Percentiles rank a stretch among this genome's conserved stretches.
Conservation (phyloP, 441 rosid species). For the Croton laevigatus region DNA sequence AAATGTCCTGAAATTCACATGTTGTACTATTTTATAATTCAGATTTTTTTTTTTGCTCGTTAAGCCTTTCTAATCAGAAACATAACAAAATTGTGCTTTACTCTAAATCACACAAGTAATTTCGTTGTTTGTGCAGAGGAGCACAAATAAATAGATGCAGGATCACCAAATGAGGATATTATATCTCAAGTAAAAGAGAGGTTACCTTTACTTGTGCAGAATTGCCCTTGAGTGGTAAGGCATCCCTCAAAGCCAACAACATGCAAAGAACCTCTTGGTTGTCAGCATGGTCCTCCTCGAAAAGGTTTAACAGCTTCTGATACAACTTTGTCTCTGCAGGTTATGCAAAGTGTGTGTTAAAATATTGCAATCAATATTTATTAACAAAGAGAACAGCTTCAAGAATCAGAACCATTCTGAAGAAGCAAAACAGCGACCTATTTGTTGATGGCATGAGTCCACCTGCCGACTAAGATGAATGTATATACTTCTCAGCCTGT, state of each 20-base stretch:
- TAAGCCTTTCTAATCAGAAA: background rate
- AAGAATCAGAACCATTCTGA: conserved; percentile 12
- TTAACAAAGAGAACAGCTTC: conserved; percentile 8
- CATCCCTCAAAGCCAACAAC: conserved; percentile 51
- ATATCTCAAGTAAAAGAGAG: conserved; percentile 9
- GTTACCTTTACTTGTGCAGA: conserved; percentile 45
- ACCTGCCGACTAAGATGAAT: conserved; percentile 47
- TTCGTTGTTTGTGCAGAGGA: background rate
- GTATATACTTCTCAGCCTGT: conserved; percentile 41
- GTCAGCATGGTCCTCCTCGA: conserved; percentile 40
- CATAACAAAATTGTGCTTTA: background rate
- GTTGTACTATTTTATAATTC: no score
- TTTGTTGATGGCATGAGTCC: conserved; percentile 49
- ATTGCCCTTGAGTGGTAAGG: conserved; percentile 55
- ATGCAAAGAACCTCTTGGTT: conserved; percentile 63
- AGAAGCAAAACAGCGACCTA: conserved; percentile 41
- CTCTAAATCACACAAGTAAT: background rate
- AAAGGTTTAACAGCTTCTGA: conserved; percentile 48
- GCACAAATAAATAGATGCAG: background rate
- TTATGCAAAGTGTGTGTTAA: conserved; percentile 1
- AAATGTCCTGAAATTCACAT: no score
- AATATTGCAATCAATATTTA: conserved; percentile 1
- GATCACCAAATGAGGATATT: conserved; percentile 3
- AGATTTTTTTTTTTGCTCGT: no score
- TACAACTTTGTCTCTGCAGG: conserved; percentile 50